phyloP scores from a whole-genome alignment of 2,329 filamentous ascomycete species.

The Arthroderma uncinatum region DNA sequence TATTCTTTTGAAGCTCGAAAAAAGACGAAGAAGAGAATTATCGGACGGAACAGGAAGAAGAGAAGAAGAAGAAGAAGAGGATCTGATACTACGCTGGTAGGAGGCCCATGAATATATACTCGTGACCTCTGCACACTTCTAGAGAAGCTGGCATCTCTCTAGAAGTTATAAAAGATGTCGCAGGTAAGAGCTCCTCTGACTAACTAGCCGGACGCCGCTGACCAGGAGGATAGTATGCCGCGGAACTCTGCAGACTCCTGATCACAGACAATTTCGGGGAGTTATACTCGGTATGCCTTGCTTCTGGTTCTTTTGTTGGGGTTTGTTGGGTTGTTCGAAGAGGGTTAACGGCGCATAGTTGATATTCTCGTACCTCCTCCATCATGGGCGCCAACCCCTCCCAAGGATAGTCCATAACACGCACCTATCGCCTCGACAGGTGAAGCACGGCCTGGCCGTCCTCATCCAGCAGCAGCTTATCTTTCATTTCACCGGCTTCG shows the following conservation, averaged over 20 bases:
- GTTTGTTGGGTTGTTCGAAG: no score
- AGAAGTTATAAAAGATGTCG: constrained; percentile 48
- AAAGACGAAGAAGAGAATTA: constrained; percentile 13
- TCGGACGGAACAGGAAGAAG: not conserved
- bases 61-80: constrained; percentile 21
- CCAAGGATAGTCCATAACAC: constrained; percentile 60
- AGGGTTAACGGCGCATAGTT: no score
- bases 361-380: constrained; percentile 69
- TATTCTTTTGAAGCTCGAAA: not conserved
- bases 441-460: constrained; percentile 70
- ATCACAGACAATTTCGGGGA: constrained; percentile 85
- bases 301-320: no score
- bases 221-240: constrained; percentile 46
- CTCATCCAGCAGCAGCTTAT: constrained; percentile 82
- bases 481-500: constrained; percentile 56
- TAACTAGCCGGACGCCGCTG: constrained; percentile 15
- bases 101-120: constrained; percentile 7
- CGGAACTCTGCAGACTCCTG: constrained; percentile 81
- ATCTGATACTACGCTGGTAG: no score
- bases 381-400: constrained; percentile 65
- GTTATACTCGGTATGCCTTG: constrained; percentile 76
- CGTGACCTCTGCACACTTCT: constrained; percentile 40
- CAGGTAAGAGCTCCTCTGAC: constrained; percentile 36
- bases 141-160: constrained; percentile 69
- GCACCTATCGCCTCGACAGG: constrained; percentile 58